These are phyloP conservation scores for Fistulina hepatica DNA, from an alignment of 1,284 basidiomycete genomes.

Conservation along the genomic window DNA sequence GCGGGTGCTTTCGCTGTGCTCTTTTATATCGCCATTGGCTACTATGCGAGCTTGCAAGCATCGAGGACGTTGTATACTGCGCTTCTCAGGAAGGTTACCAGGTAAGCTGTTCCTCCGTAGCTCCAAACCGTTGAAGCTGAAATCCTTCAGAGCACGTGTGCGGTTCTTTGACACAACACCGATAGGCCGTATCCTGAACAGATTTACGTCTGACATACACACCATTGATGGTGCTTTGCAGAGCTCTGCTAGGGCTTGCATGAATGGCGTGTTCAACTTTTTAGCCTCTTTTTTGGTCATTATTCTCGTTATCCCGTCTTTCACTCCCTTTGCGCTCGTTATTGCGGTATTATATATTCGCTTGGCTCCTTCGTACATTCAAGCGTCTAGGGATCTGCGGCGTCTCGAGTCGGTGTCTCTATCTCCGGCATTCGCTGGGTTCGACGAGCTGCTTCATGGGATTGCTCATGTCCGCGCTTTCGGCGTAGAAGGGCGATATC, in stretches of 20 bases:
- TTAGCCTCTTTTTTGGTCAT: slow-evolving; percentile 58
- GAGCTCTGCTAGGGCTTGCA: slow-evolving; percentile 42
- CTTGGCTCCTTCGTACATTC: slow-evolving; percentile 58
- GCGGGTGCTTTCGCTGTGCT: slow-evolving; percentile 43
- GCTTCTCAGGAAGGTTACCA: slow-evolving; percentile 43
- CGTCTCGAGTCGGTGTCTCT: slow-evolving; percentile 60
- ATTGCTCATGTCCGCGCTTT: slow-evolving; percentile 75
- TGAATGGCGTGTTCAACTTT: slow-evolving; percentile 51
- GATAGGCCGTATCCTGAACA: slow-evolving; percentile 65
- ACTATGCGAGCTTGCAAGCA: slow-evolving; percentile 56
- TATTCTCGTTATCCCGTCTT: slow-evolving; percentile 52
- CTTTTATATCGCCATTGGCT: slow-evolving; percentile 48
- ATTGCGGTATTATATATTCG: slow-evolving; percentile 65
- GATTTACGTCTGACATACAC: slow-evolving; percentile 75
- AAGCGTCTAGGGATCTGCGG: slow-evolving; percentile 60
- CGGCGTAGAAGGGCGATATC: slow-evolving; percentile 69
- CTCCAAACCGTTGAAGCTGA: slow-evolving; percentile 48
- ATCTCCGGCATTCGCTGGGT: slow-evolving; percentile 64
- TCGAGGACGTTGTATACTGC: slow-evolving; percentile 46
- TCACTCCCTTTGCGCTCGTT: slow-evolving; percentile 58
- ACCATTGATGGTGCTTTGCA: slow-evolving; percentile 56
- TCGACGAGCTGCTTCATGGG: slow-evolving; percentile 69
- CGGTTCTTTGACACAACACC: slow-evolving; percentile 63
- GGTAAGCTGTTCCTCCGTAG: slow-evolving; percentile 57
- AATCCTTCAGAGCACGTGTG: slow-evolving; percentile 38